phyloP scores from a whole-genome alignment of 2,329 filamentous ascomycete species.

The Coniochaeta ligniaria region DNA sequence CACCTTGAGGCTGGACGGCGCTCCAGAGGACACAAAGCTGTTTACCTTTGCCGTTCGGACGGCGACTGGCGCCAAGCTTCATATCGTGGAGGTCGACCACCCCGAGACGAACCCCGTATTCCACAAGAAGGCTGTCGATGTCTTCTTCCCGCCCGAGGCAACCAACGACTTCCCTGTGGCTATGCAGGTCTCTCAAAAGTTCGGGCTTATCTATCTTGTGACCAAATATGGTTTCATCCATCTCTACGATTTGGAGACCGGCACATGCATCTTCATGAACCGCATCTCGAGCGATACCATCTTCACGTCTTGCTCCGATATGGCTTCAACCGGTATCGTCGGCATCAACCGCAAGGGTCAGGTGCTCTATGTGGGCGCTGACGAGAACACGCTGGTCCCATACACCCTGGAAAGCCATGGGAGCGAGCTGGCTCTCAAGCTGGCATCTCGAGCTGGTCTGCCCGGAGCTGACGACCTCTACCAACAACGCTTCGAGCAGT shows the following conservation, averaged over 20 bases:
- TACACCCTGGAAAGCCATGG: slow-evolving; percentile 96
- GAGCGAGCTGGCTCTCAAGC: slow-evolving; percentile 90
- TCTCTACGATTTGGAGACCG: slow-evolving; percentile 94
- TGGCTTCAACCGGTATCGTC: slow-evolving; percentile 78
- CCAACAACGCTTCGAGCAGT: slow-evolving; percentile 83
- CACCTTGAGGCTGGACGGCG: slow-evolving; percentile 80
- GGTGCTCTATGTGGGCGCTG: slow-evolving; percentile 87
- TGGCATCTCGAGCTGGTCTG: slow-evolving; percentile 88
- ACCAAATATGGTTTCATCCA: slow-evolving; percentile 99
- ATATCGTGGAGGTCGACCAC: slow-evolving; percentile 97
- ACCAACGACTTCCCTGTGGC: slow-evolving; percentile 96
- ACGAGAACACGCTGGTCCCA: slow-evolving; percentile 84
- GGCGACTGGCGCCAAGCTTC: slow-evolving; percentile 84
- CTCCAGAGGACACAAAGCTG: slow-evolving; percentile 83
- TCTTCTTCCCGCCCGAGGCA: slow-evolving; percentile 95
- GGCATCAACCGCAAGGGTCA: slow-evolving; percentile 98
- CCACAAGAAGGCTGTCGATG: slow-evolving; percentile 92
- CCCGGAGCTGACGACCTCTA: slow-evolving; percentile 93
- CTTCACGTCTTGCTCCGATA: slow-evolving; percentile 85
- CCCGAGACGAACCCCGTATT: slow-evolving; percentile 82
- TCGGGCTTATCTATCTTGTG: slow-evolving; percentile 93
- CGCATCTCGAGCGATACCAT: slow-evolving; percentile 98
- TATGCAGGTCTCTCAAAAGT: slow-evolving; percentile 94
- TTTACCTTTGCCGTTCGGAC: slow-evolving; percentile 95
- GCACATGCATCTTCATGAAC: slow-evolving; percentile 98